A percentile compares a stretch with the other conserved stretches of the same genome.
These are phyloP conservation scores for Castanopsis chinensis DNA, from an alignment of 306 rosid genomes.

Conservation along the genomic window DNA sequence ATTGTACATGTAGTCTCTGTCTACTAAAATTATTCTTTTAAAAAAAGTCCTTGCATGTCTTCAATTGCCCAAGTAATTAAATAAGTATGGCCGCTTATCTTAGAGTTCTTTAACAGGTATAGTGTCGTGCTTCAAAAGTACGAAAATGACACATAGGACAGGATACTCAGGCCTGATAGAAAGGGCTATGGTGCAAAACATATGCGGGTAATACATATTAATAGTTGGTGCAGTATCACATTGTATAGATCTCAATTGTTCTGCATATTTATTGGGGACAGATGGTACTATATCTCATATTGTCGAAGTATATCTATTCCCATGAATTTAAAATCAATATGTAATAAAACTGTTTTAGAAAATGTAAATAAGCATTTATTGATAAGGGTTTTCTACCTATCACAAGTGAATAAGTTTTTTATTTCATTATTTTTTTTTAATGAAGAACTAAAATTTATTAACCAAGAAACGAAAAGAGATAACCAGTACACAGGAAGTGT, in stretches of 20 bases:
- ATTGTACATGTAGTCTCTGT: no score
- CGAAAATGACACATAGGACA: conserved; percentile 55
- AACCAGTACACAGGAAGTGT: no score
- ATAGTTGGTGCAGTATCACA: neutral
- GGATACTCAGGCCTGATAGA: conserved; percentile 70
- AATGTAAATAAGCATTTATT: neutral
- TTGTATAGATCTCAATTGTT: neutral
- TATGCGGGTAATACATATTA: conserved; percentile 55
- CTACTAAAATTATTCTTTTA: no score
- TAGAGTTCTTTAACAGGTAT: conserved; percentile 45
- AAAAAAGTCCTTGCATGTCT: neutral
- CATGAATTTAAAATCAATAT: neutral
- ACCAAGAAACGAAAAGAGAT: no score
- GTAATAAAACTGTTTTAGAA: neutral
- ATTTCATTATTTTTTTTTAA: no score
- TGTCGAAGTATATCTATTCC: neutral
- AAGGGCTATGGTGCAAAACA: conserved; percentile 35
- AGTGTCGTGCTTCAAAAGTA: conserved; percentile 55
- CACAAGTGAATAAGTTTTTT: neutral
- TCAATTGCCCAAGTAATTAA: neutral
- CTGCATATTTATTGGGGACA: neutral
- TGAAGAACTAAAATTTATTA: no score
- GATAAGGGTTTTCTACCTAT: neutral
- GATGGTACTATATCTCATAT: neutral
- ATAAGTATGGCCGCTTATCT: conserved; percentile 2